Percentiles rank a stretch among this genome's conserved stretches.
These are phyloP conservation scores for Ogataea ramenticola DNA, from an alignment of 805 yeast species.

Conservation along the genomic window DNA sequence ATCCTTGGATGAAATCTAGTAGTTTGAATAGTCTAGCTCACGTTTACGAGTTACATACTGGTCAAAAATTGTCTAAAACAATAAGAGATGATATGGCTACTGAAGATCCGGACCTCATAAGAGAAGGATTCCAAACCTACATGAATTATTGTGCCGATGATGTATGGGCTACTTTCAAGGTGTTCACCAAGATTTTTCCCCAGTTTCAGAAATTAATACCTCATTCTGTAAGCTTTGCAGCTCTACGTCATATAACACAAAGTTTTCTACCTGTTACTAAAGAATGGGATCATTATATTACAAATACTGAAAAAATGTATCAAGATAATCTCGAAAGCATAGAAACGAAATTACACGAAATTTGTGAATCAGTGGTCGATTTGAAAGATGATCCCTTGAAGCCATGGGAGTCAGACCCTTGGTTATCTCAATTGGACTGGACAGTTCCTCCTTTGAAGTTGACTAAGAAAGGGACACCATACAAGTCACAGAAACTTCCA, in stretches of 20 bases:
- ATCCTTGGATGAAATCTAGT: slow-evolving; percentile 82
- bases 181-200: slow-evolving; percentile 65
- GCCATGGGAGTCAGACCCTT: slow-evolving; percentile 60
- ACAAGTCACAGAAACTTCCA: slow-evolving; percentile 70
- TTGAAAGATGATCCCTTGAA: slow-evolving; percentile 34
- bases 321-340: slow-evolving; percentile 51
- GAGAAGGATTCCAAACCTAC: slow-evolving; percentile 49
- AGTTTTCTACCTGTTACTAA: slow-evolving; percentile 71
- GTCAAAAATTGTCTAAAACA: slow-evolving; percentile 56
- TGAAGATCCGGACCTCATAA: slow-evolving; percentile 44
- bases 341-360: slow-evolving; percentile 44
- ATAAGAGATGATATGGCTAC: slow-evolving; percentile 59
- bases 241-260: slow-evolving; percentile 64
- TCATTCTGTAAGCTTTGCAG: slow-evolving; percentile 92
- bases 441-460: slow-evolving; percentile 48
- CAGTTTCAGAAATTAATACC: slow-evolving; percentile 63
- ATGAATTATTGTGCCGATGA: slow-evolving; percentile 83
- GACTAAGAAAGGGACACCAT: slow-evolving; percentile 63
- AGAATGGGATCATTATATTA: slow-evolving; percentile 69
- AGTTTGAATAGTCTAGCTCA: slow-evolving; percentile 73
- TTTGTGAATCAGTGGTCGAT: slow-evolving; percentile 54
- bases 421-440: slow-evolving; percentile 93
- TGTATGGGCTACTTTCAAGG: slow-evolving; percentile 66
- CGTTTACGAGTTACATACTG: slow-evolving; percentile 75
- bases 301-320: slow-evolving; percentile 59